Percentiles rank a stretch among this genome's conserved stretches.
Conservation (phyloP, 495 filamentous ascomycete species). For the Polyplosphaeria fusca region DNA sequence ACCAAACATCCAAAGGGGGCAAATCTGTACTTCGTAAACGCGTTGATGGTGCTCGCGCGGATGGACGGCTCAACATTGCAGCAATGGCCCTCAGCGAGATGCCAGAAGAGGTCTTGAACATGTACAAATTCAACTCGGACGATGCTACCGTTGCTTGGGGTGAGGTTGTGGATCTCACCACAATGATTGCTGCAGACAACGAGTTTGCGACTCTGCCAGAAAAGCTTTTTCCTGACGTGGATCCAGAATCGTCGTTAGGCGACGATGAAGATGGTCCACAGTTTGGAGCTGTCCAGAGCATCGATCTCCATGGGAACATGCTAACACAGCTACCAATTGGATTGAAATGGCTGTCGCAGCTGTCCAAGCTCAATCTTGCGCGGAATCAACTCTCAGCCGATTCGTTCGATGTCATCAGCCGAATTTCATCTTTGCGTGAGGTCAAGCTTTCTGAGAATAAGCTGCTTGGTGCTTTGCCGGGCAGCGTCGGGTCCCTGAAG, state of each 20-base stretch:
- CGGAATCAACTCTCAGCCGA: conserved; percentile 73
- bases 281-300: conserved; percentile 76
- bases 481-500: conserved; percentile 54
- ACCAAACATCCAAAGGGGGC: conserved; percentile 34
- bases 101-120: conserved; percentile 77
- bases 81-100: conserved; percentile 78
- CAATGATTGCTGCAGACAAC: conserved; percentile 88
- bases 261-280: conserved; percentile 67
- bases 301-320: conserved; percentile 85
- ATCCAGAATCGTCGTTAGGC: conserved; percentile 47
- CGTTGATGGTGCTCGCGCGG: conserved; percentile 69
- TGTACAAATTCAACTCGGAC: conserved; percentile 65
- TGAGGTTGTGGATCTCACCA: conserved; percentile 87
- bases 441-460: conserved; percentile 78
- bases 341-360: conserved; percentile 63
- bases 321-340: conserved; percentile 70
- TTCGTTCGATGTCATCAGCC: conserved; percentile 66
- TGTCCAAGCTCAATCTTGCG: conserved; percentile 84
- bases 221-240: conserved; percentile 70
- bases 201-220: conserved; percentile 74
- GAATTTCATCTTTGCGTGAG: conserved; percentile 68
- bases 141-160: conserved; percentile 70
- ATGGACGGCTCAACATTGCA: conserved; percentile 85
- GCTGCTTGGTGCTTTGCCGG: conserved; percentile 61
- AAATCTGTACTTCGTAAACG: conserved; percentile 68